A percentile compares a stretch with the other conserved stretches of the same genome.
Conservation (phyloP, 2,329 filamentous ascomycete genomes). For the Nigrograna mackinnonii region DNA sequence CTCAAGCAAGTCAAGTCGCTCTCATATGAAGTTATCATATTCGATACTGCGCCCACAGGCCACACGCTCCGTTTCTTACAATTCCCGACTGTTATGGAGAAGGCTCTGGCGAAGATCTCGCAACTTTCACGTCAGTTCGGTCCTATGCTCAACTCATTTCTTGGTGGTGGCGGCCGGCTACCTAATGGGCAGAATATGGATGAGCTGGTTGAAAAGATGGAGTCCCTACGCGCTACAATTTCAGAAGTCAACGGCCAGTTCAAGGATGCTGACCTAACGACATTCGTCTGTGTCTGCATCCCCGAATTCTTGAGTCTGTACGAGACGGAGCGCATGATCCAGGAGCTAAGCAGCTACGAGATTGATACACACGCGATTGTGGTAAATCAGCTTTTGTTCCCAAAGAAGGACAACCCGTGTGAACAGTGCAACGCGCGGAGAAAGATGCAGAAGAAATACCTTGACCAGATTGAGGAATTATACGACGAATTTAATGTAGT, state of each 20-base stretch:
- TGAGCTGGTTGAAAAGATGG: conserved; percentile 93
- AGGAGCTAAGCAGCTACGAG: conserved; percentile 88
- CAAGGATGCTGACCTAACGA: conserved; percentile 93
- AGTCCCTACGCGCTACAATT: conserved; percentile 90
- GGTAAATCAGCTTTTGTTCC: conserved; percentile 96
- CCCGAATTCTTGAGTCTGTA: conserved; percentile 96
- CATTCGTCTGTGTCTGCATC: conserved; percentile 98
- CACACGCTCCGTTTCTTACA: conserved; percentile 98
- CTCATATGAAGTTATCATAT: conserved; percentile 98
- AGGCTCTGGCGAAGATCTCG: conserved; percentile 95
- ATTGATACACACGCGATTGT: conserved; percentile 98
- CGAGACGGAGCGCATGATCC: conserved; percentile 99
- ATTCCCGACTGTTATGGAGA: conserved; percentile 97
- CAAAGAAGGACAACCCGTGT: conserved; percentile 80
- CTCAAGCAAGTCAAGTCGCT: conserved; percentile 99
- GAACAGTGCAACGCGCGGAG: conserved; percentile 93
- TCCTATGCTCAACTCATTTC: conserved; percentile 90
- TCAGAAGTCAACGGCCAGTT: conserved; percentile 96
- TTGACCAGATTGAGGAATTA: conserved; percentile 97
- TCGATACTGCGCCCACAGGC: conserved; percentile 96
- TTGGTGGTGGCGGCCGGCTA: conserved; percentile 75
- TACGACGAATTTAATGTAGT: conserved; percentile 99
- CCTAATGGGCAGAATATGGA: conserved; percentile 92
- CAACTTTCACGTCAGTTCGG: conserved; percentile 94
- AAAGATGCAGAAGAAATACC: conserved; percentile 99